Evolutionary conservation across 495 filamentous ascomycete genomes (phyloP), one percentile per base, ranked within the genome.

Genomic region (Tuber melanosporum): DNA sequence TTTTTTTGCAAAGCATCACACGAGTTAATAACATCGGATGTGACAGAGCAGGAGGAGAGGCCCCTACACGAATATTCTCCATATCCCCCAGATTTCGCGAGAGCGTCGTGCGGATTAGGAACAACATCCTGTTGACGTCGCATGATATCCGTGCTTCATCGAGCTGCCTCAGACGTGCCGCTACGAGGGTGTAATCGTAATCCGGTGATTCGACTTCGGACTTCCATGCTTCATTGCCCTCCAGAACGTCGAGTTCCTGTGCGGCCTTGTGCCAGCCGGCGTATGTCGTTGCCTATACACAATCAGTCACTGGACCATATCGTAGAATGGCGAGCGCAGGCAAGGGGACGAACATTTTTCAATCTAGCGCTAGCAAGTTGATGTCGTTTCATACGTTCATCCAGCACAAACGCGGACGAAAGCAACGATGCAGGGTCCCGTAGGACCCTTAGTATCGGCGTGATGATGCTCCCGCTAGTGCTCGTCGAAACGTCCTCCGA

Each of bases 151-250:
- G 89, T 49, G 93, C 94, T 36, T 92, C 88, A 72, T 96, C 90
- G 72, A 98, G 87, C 77, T 93, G 89, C 75, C 87, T 86, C 47
- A 97, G 85, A 44, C 92, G 90, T 47, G 88, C 85, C 74, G 89
- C 86, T 52, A 98, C 89, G 20, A 96, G 85, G 0, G 84, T 84
- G 10, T 89, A 88, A 82, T 93, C 86, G 85, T 95, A 96, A 80
- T 95, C 91, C 43, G 87, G 81, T 43, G 86, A 89, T 75, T 88
- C 86, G n/a, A 87, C 82, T n/a, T 90, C 87, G 2, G 84, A 81
- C 82, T 97, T 98, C 94, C 94, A 98, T 12, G 85, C 84, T 78
- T 93, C 91, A 81, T 94, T 93, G 49, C 91, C 90, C 84, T 97
- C 94, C 52, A 97, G 85, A 6, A 86, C 82, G 83, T 98, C 94